Percentiles rank a stretch among this genome's conserved stretches.
Conservation (phyloP, 805 yeast species). For the Grigorovia yakushimaensis region DNA sequence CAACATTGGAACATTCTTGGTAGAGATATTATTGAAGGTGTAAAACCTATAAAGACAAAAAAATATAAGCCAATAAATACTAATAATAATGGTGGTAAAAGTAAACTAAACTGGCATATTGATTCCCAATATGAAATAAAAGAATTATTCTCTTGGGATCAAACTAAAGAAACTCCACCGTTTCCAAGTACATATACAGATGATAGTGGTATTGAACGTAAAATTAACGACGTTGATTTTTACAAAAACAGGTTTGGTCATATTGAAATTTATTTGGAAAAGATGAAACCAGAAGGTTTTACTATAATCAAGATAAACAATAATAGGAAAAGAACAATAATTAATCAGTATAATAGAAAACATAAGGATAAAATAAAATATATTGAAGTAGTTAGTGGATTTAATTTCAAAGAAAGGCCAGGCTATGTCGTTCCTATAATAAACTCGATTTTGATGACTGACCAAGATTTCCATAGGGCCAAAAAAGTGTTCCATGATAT, state of each 20-base stretch:
- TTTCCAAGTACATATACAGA: conserved; percentile 7
- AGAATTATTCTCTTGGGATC: conserved; percentile 16
- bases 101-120: conserved; percentile 3
- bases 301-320: conserved; percentile 3
- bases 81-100: too few relatives aligned
- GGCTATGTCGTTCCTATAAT: conserved; percentile 20
- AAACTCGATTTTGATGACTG: conserved; percentile 11
- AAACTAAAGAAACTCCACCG: conserved; percentile 15
- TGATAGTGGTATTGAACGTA: conserved; percentile 2
- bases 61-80: conserved; percentile 3
- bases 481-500: conserved; percentile 1
- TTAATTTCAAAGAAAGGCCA: conserved; percentile 18
- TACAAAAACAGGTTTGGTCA: conserved; percentile 16
- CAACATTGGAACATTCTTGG: conserved; percentile 24
- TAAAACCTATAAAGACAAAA: conserved; percentile 9
- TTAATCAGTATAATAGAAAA: conserved; percentile 8
- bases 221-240: conserved; percentile 9
- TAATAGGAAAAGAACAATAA: background rate
- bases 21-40: conserved; percentile 8
- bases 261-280: conserved; percentile 15
- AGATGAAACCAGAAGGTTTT: conserved; percentile 16
- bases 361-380: conserved; percentile 4
- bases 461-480: conserved; percentile 7
- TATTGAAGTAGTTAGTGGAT: conserved; percentile 22
- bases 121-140: conserved; percentile 8